Conservation (phyloP, 805 yeast genomes). For the Yamadazyma sp. region DNA sequence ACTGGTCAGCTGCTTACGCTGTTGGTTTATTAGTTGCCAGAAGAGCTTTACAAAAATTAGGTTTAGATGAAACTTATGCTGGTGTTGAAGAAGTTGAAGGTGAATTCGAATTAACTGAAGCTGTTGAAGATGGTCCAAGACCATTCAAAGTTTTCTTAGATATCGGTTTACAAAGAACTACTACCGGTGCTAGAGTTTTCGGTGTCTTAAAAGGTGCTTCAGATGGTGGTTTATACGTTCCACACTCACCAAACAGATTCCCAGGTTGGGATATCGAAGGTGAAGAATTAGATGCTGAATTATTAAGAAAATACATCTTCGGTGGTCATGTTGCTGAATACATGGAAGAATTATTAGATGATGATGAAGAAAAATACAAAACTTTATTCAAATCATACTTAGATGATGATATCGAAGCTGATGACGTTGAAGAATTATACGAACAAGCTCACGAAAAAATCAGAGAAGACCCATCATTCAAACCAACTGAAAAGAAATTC, state of each 20-base stretch:
- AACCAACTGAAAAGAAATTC: slow-evolving; percentile 88
- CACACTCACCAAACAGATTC: slow-evolving; percentile 99
- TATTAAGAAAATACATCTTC: slow-evolving; percentile 97
- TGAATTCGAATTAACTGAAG: slow-evolving; percentile 97
- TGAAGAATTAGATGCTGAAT: slow-evolving; percentile 97
- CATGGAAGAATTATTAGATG: slow-evolving; percentile 99
- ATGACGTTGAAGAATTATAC: slow-evolving; percentile 94
- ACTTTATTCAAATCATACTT: slow-evolving; percentile 94
- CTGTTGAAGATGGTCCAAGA: slow-evolving; percentile 98
- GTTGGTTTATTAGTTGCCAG: slow-evolving; percentile 98
- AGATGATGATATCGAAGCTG: slow-evolving; percentile 96
- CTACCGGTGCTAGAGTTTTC: slow-evolving; percentile 99
- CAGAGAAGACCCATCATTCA: slow-evolving; percentile 93
- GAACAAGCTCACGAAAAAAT: slow-evolving; percentile 89
- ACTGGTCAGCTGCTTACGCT: slow-evolving; percentile 99
- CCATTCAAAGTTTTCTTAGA: slow-evolving; percentile 99
- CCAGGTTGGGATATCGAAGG: slow-evolving; percentile 99
- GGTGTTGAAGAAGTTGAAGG: slow-evolving; percentile 99
- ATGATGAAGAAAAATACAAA: slow-evolving; percentile 99
- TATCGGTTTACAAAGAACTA: slow-evolving; percentile 99
- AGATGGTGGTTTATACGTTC: slow-evolving; percentile 99
- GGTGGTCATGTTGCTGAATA: slow-evolving; percentile 99
- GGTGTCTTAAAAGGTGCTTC: slow-evolving; percentile 99
- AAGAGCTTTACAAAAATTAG: slow-evolving; percentile 97
- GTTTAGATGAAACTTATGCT: slow-evolving; percentile 94